Percentiles rank a stretch among this genome's conserved stretches.
Conservation (phyloP, 2,329 filamentous ascomycete species). For the Teratosphaeria nubilosa region DNA sequence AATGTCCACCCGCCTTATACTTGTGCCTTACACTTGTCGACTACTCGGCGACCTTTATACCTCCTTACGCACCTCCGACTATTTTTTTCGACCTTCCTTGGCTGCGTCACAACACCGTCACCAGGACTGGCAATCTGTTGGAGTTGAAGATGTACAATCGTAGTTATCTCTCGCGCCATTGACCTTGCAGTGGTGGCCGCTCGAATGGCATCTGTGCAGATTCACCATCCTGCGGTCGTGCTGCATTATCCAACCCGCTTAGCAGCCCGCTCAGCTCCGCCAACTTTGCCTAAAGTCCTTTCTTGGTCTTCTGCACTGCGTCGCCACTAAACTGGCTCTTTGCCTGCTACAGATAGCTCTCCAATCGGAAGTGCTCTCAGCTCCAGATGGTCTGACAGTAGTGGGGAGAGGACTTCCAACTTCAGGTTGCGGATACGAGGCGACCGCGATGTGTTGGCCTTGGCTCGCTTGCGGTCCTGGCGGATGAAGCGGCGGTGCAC, state of each 20-base stretch:
- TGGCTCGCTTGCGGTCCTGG: constrained; percentile 74
- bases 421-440: constrained; percentile 68
- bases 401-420: constrained; percentile 60
- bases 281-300: constrained; percentile 61
- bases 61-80: no score
- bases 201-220: no score
- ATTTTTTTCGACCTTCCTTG: no score
- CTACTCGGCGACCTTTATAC: no score
- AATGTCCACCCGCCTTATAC: no score
- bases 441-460: constrained; percentile 65
- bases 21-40: no score
- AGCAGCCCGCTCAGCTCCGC: constrained; percentile 56
- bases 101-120: no score
- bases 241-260: constrained; percentile 46
- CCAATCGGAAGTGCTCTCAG: constrained; percentile 59
- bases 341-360: constrained; percentile 52
- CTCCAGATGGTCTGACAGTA: constrained; percentile 69
- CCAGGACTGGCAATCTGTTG: no score
- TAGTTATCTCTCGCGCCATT: no score
- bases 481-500: constrained; percentile 70
- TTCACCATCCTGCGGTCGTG: no score
- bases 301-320: constrained; percentile 59
- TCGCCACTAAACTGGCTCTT: constrained; percentile 50
- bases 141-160: no score
- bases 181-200: no score